Evolutionary conservation across 2,329 filamentous ascomycete genomes (phyloP), one percentile per base, ranked within the genome.

Genomic region (Epichloe bromicola): DNA sequence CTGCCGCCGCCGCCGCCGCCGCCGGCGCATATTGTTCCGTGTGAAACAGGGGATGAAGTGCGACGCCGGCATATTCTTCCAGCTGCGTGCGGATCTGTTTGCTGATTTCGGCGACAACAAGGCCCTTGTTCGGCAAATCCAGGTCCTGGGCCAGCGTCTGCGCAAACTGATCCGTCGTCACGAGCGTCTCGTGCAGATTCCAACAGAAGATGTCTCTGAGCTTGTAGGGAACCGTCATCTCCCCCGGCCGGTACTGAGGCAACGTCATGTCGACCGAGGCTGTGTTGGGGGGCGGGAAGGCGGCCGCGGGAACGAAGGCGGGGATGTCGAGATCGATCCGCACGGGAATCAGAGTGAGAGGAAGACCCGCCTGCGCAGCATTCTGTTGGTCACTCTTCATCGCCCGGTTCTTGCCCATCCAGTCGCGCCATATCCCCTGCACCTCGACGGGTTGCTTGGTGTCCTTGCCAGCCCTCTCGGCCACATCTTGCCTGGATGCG

Each of bases 121-220:
- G 68, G 15, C 76, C 75, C 48, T 84, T 78, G 54, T 87, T 84
- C 4, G 91, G 91, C 41, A 98, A 78, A 64, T 98, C 93, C 41
- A 98, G 76, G 64, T 98, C 93, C 57, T 95, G 88, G 1, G 95
- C 90, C 57, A 97, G 81, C 2, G 79, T 82, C 59, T 86, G 80
- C n/a, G 93, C 93, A 64, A 97, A 98, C 62, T 95, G 86, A 63
- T 98, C 93, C 1, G 93, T 95, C 0, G 93, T 98, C 48, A 90
- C 86, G 53, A 96, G 74, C 0, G 88, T 86, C 70, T 98, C 93
- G 68, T 97, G 91, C 14, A 98, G 75, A 61, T 98, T 98, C 93
- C 93, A 98, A 49, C 96, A 71, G 61, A 98, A 97, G n/a, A 87
- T 85, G 60, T 98, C 93, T 61, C 94, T 89, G 52, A 98, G 74